Evolutionary conservation across 2,329 filamentous ascomycete genomes (phyloP).

Genomic region (Aspergillus sp.): DNA sequence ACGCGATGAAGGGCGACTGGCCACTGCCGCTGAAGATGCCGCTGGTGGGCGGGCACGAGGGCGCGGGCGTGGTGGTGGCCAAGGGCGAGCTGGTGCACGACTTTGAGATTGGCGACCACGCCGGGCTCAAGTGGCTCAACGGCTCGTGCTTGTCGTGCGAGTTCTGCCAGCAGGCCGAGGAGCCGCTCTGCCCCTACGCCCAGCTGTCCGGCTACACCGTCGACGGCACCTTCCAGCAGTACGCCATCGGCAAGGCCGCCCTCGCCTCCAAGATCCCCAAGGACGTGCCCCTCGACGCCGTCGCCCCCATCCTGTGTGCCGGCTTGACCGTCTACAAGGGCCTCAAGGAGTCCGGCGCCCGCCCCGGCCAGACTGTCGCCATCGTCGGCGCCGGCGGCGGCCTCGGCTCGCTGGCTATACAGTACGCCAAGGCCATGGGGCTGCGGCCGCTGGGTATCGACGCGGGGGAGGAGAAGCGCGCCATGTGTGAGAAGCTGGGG

Average conservation of each 20-base stretch:
- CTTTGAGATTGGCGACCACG: constrained; percentile 78
- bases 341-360: constrained; percentile 76
- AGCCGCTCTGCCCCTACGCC: constrained; percentile 76
- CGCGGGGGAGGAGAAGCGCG: constrained; percentile 74
- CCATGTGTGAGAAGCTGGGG: constrained; percentile 66
- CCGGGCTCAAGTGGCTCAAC: constrained; percentile 91
- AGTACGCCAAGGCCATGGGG: constrained; percentile 92
- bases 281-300: constrained; percentile 70
- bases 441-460: constrained; percentile 79
- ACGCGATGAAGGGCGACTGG: constrained; percentile 87
- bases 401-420: constrained; percentile 73
- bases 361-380: constrained; percentile 74
- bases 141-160: constrained; percentile 79
- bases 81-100: constrained; percentile 74
- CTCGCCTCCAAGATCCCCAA: constrained; percentile 82
- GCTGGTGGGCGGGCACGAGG: constrained; percentile 76
- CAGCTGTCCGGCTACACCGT: constrained; percentile 87
- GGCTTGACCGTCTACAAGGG: constrained; percentile 89
- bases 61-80: constrained; percentile 80
- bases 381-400: constrained; percentile 86
- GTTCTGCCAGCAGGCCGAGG: constrained; percentile 78
- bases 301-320: constrained; percentile 79
- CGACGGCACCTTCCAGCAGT: constrained; percentile 91
- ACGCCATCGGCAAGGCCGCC: constrained; percentile 80
- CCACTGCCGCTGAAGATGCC: constrained; percentile 79